Evolutionary conservation across 2,329 filamentous ascomycete genomes (phyloP).

Genomic region (Pyricularia grisea): DNA sequence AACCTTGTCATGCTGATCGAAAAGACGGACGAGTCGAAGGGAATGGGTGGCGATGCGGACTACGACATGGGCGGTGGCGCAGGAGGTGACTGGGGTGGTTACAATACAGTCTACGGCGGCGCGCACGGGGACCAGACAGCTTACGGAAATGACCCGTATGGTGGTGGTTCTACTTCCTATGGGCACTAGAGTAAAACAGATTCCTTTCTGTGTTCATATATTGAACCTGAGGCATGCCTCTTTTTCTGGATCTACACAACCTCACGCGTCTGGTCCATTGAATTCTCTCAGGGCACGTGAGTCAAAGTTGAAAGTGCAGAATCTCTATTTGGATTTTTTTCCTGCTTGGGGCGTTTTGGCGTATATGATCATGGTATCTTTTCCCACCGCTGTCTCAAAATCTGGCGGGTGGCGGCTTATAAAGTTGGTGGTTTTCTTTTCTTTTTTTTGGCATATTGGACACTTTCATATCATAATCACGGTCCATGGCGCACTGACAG

Average conservation of each 20-base stretch:
- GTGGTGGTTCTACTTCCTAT: conserved; percentile 5
- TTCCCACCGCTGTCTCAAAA: not conserved
- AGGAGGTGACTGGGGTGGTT: conserved; percentile 56
- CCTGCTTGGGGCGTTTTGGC: not conserved
- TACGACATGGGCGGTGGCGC: conserved; percentile 33
- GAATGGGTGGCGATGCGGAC: conserved; percentile 34
- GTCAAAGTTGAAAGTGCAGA: not conserved
- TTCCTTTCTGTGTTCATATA: not conserved
- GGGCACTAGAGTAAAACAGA: not conserved
- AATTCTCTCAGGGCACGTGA: not conserved
- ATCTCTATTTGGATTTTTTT: not conserved
- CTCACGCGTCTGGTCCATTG: not conserved
- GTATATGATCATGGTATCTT: not conserved
- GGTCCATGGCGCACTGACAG: not conserved
- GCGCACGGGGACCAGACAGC: conserved; percentile 1
- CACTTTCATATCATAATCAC: not conserved
- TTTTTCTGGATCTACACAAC: not conserved
- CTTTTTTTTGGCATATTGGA: not conserved
- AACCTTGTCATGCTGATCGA: conserved; percentile 38
- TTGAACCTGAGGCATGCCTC: not conserved
- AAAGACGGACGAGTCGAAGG: conserved; percentile 1
- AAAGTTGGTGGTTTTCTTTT: not conserved
- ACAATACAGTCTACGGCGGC: conserved; percentile 44
- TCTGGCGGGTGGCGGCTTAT: not conserved
- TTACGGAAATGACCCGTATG: conserved; percentile 2